Percentiles rank a stretch among this genome's conserved stretches.
Evolutionary conservation across 129 eudicot genomes (phyloP).

Genomic region (Arctium minus): DNA sequence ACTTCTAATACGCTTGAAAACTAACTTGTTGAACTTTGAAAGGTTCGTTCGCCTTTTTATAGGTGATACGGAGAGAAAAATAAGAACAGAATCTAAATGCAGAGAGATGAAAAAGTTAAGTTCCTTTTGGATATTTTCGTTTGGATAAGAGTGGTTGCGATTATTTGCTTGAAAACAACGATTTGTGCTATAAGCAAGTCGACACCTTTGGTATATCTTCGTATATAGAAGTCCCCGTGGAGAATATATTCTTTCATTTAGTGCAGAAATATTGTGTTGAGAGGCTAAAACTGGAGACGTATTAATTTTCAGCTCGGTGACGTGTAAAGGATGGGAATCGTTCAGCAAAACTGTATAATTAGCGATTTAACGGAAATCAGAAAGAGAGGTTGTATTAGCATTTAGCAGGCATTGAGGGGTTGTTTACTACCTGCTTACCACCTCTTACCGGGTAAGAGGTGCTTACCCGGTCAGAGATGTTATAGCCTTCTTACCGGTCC

Average conservation of each 20-base stretch:
- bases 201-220: conserved; percentile 33
- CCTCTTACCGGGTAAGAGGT: background rate
- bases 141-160: conserved; percentile 33
- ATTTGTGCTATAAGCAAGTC: conserved; percentile 44
- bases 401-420: background rate
- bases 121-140: conserved; percentile 38
- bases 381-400: conserved; percentile 8
- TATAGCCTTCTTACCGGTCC: no score
- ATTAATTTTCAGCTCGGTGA: conserved; percentile 6
- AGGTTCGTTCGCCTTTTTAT: conserved; percentile 31
- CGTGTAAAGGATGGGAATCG: conserved; percentile 18
- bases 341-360: conserved; percentile 1
- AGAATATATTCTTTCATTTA: conserved; percentile 32
- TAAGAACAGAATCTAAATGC: background rate
- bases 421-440: background rate
- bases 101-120: conserved; percentile 26
- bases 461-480: background rate
- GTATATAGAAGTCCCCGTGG: background rate
- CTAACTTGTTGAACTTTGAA: conserved; percentile 26
- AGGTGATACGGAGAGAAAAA: conserved; percentile 12
- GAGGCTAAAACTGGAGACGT: conserved; percentile 17
- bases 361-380: background rate
- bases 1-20: conserved; percentile 11
- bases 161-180: conserved; percentile 43
- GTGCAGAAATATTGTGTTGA: conserved; percentile 7